A percentile compares a stretch with the other conserved stretches of the same genome.
Conservation (phyloP, 352 stramenopile species). For the Phytophthora melonis region DNA sequence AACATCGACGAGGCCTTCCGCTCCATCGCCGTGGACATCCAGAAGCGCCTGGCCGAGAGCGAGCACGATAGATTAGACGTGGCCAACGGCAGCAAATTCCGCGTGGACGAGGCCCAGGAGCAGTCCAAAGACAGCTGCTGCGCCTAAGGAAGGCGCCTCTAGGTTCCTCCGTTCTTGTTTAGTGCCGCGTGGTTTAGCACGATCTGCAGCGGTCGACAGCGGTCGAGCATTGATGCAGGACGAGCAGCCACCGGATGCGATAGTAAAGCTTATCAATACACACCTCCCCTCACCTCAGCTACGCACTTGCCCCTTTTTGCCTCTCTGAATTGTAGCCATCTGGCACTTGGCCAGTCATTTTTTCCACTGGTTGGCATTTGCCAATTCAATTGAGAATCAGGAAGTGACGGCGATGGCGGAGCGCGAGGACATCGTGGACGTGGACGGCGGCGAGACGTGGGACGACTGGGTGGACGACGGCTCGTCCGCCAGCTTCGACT, state of each 20-base stretch:
- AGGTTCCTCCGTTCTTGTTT: conserved; percentile 23
- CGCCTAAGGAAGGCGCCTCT: conserved; percentile 40
- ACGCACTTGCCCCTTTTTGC: conserved; percentile 1
- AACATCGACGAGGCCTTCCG: conserved; percentile 94
- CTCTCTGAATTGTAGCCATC: conserved; percentile 36
- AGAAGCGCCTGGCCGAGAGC: conserved; percentile 88
- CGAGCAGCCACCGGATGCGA: conserved; percentile 19
- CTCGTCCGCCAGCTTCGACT: conserved; percentile 57
- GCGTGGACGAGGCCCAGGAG: conserved; percentile 84
- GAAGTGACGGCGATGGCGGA: conserved; percentile 13
- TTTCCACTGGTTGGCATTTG: conserved; percentile 18
- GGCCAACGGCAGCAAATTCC: conserved; percentile 87
- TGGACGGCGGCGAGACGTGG: conserved; percentile 71
- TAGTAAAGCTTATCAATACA: conserved; percentile 31
- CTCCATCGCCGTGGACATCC: conserved; percentile 90
- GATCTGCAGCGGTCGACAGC: conserved; percentile 8
- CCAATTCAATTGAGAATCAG: conserved; percentile 24
- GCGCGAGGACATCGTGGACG: conserved; percentile 28
- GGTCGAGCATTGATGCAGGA: conserved; percentile 3
- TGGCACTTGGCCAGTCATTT: conserved; percentile 26
- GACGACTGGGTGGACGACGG: conserved; percentile 87
- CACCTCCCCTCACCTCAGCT: conserved; percentile 10
- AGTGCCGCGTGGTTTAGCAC: conserved; percentile 7
- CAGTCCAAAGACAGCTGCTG: conserved; percentile 86
- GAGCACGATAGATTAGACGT: conserved; percentile 92